Base-by-base conservation (phyloP, 345 rosid species). In the Eutrema heterophyllum region DNA sequence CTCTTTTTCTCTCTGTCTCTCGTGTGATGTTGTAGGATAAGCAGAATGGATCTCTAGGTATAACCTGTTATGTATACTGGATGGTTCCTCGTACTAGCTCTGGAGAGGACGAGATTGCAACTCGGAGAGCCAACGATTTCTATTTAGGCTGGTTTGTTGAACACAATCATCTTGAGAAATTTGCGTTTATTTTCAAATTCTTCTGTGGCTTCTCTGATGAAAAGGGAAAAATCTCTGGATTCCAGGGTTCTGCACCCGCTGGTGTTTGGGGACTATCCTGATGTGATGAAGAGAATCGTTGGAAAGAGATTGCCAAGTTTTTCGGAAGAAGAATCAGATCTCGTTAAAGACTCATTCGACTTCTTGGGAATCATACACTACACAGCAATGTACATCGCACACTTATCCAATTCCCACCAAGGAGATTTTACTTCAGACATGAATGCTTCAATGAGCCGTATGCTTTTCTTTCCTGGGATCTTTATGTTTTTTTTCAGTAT, bases 231-330 rank as follows among this genome's bases (percentile, higher is more conserved):
- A 44, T 3, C 32, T 64, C 4, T 64, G 44, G 24, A 35, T 24
- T 41, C 8, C 15, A 91, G 96, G 93, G 46, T 84, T 48, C 39
- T 74, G 9, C 66, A 89, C 65, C 89, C 95, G 1, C 64, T 91
- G 77, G 78, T 85, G 18, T 83, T 63, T 61, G 93, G 97, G 18
- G 89, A 91, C 58, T 91, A 89, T 68, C 96, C 97, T 5, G 68
- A 77, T 33, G 65, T 44, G 43, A 85, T 89, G 93, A 89, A 83
- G 83, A 73, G 68, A 63, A 84, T 52, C 64, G 86, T 62, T 5
- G 91, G 87, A 14, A 74, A 87, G 11, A 91, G 96, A 72, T 68
- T 91, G 67, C 96, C 93, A 30, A 33, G 43, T 53, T 87, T 91
- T 73, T 80, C 85, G 3, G 4, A 64, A 35, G 13, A 55, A 7